Evolutionary conservation across 1,139 yeast species (phyloP), one percentile per base, ranked within the genome.

Genomic region (Arxiozyma heterogenica): DNA sequence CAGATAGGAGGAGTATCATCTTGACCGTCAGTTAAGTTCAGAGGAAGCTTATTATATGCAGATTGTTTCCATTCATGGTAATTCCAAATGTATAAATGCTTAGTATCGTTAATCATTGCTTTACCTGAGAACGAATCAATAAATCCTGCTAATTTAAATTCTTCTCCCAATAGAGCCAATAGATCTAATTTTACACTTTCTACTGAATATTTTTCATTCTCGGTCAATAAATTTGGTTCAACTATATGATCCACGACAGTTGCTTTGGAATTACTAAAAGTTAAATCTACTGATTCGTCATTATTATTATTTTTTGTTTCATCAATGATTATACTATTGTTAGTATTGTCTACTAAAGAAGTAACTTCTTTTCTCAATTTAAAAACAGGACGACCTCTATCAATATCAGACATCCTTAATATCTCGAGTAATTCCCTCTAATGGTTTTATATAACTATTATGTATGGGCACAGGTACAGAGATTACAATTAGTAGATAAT

Each of bases 41-140:
- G 20, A 21, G 78, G 74, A 48, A 77, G 71, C 23, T 74, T 69
- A 39, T 71, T 61, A 20, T 84, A 80, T 41, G 80, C 73, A 0
- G 94, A 89, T 4, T 78, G 71, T 27, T 74, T 68, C 57, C 84
- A 86, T 0, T 89, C 79, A 53, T 75, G 73, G 64, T 84, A 86
- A 54, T 81, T 75, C 93, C 95, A 90, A 5, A 85, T 84, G 62
- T 80, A 78, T 41, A 85, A 75, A 45, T 80, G 73, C 17, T 75
- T 70, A 30, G 72, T 73, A 22, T 82, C 76, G 4, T 81, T 73
- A 9, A 80, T 75, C 39, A 85, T 71, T 0, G 88, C 83, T 64
- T 77, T 80, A 44, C 75, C 74, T 2, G 88, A 78, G 11, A 61
- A 61, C 42, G 77, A 73, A 65, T 84, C 89, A 6, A 84, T 68